These are phyloP conservation scores for Zymoseptoria tritici DNA, from an alignment of 2,329 filamentous ascomycete species.

Conservation along the genomic window DNA sequence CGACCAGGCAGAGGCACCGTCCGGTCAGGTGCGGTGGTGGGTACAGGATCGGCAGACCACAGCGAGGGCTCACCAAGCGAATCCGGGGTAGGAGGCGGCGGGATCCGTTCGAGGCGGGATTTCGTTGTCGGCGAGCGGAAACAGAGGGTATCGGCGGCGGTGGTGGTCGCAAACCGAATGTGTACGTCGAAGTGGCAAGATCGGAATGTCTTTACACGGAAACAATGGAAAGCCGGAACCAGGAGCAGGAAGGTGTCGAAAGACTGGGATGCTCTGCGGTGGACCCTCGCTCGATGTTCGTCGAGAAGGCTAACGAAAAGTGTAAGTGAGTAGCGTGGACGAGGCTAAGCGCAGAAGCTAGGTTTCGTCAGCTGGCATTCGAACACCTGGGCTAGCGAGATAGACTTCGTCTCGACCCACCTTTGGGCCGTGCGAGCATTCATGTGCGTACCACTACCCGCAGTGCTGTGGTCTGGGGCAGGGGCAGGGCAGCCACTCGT, in stretches of 20 bases:
- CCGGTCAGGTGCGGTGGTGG: neutral
- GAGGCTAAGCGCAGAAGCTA: conserved; percentile 1
- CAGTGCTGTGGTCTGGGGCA: neutral
- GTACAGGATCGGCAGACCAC: neutral
- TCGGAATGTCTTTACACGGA: neutral
- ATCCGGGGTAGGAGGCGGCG: neutral
- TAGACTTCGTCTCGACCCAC: conserved; percentile 12
- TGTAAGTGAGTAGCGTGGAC: neutral
- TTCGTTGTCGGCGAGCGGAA: neutral
- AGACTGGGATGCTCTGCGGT: conserved; percentile 1
- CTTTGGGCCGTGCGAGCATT: neutral
- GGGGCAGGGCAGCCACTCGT: neutral
- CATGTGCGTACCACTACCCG: neutral
- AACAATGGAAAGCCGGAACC: neutral
- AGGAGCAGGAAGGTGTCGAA: neutral
- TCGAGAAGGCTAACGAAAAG: conserved; percentile 5
- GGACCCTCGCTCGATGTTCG: conserved; percentile 1
- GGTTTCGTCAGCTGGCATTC: conserved; percentile 20
- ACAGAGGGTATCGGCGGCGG: neutral
- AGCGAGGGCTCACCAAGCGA: neutral
- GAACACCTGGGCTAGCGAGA: conserved; percentile 15
- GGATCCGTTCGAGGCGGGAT: neutral
- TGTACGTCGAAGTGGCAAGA: neutral
- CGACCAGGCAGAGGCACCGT: neutral
- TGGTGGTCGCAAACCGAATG: neutral